These are phyloP conservation scores for Fusarium nisikadoi DNA, from an alignment of 2,329 filamentous ascomycete species.

Conservation along the genomic window DNA sequence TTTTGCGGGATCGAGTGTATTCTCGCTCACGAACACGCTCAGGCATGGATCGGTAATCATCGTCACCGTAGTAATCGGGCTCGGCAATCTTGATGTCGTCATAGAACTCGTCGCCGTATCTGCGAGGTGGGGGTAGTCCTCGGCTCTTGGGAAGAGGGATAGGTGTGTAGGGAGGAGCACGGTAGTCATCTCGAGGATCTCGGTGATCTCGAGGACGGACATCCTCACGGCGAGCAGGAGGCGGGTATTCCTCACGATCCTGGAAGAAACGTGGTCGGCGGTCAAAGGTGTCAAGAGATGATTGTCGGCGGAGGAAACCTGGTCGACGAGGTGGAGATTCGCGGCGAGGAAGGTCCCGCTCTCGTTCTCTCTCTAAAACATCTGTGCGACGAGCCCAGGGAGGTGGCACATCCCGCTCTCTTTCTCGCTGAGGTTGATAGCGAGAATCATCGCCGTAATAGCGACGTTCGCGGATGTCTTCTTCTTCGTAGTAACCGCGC, in stretches of 20 bases:
- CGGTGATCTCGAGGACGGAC: slow-evolving; percentile 53
- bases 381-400: slow-evolving; percentile 64
- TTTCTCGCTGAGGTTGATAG: slow-evolving; percentile 47
- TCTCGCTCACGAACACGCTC: slow-evolving; percentile 72
- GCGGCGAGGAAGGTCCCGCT: slow-evolving; percentile 60
- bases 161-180: slow-evolving; percentile 64
- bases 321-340: slow-evolving; percentile 70
- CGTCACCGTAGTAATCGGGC: slow-evolving; percentile 75
- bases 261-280: slow-evolving; percentile 64
- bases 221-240: slow-evolving; percentile 63
- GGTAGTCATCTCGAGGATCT: slow-evolving; percentile 56
- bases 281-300: slow-evolving; percentile 91
- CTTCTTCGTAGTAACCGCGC: slow-evolving; percentile 59
- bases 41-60: slow-evolving; percentile 73
- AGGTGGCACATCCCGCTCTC: slow-evolving; percentile 47
- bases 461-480: slow-evolving; percentile 61
- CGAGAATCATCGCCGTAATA: slow-evolving; percentile 66
- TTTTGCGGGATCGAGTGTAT: slow-evolving; percentile 60
- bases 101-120: slow-evolving; percentile 64
- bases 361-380: slow-evolving; percentile 66
- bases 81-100: slow-evolving; percentile 77
- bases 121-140: slow-evolving; percentile 68
- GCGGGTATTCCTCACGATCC: slow-evolving; percentile 71
- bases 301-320: slow-evolving; percentile 79
- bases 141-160: slow-evolving; percentile 75